Evolutionary conservation across 2,329 filamentous ascomycete genomes (phyloP).

Genomic region (Claviceps citrina): DNA sequence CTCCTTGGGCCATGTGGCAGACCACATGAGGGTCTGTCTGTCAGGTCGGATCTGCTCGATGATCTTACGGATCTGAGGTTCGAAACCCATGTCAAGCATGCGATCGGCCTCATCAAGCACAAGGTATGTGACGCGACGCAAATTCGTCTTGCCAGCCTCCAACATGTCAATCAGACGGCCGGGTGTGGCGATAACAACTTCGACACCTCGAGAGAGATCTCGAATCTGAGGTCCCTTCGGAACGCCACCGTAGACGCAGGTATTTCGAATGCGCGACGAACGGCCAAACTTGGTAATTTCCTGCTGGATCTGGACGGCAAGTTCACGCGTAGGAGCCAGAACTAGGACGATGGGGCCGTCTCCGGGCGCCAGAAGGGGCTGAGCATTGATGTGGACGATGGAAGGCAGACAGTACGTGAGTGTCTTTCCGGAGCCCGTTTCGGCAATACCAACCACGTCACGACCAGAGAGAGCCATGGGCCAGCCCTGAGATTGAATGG

Average conservation of each 20-base stretch:
- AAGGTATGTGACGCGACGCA: constrained; percentile 92
- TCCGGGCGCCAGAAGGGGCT: constrained; percentile 85
- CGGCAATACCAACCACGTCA: constrained; percentile 96
- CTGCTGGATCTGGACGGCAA: constrained; percentile 95
- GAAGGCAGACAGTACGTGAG: constrained; percentile 94
- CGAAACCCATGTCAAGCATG: constrained; percentile 99
- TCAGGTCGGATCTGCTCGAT: constrained; percentile 94
- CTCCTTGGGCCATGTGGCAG: constrained; percentile 97
- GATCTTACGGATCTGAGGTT: constrained; percentile 98
- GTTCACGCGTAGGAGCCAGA: constrained; percentile 88
- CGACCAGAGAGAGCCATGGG: constrained; percentile 97
- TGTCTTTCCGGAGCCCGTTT: constrained; percentile 98
- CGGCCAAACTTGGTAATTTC: constrained; percentile 98
- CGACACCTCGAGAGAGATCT: constrained; percentile 84
- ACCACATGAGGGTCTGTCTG: constrained; percentile 99
- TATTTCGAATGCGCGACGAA: constrained; percentile 95
- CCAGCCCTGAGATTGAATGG: constrained; percentile 97
- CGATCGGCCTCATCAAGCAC: constrained; percentile 98
- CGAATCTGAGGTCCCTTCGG: constrained; percentile 95
- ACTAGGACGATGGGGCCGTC: constrained; percentile 95
- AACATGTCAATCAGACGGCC: constrained; percentile 98
- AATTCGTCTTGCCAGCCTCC: constrained; percentile 93
- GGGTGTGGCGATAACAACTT: constrained; percentile 96
- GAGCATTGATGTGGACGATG: constrained; percentile 98
- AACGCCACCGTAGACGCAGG: constrained; percentile 97